Evolutionary conservation across 192 early-diverging fungal species (phyloP), one percentile per base, ranked within the genome.

Genomic region (Entophlyctis luteolus): DNA sequence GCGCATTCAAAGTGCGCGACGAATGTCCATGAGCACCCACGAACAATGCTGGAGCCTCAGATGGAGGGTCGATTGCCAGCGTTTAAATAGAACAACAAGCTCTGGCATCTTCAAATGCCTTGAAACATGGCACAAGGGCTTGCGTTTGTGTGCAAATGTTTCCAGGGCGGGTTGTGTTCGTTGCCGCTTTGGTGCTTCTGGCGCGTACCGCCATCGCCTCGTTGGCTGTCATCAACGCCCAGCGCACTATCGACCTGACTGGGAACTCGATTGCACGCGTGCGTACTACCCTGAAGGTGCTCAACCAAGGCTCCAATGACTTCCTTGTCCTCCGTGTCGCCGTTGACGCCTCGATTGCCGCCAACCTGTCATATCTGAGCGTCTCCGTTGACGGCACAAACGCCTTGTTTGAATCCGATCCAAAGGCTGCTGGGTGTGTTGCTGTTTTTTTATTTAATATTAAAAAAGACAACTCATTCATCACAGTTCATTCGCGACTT

Each of bases 221-320:
- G n/a, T n/a, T n/a, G n/a, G n/a, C n/a, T n/a, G n/a, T n/a, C n/a
- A n/a, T n/a, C 88, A 89, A 90, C 66, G 53, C 86, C 20, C 65
- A 83, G 50, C 84, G 87, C 25, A 75, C 77, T n/a, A 34, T 91
- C 34, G 88, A 91, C 57, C 70, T 89, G 12, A 79, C 80, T 8
- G 66, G 67, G 8, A 57, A 79, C 16, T 71, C 77, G 4, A 79
- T 78, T 29, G 77, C 76, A 23, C 75, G 72, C 23, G 77, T 80
- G 72, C 68, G 80, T 22, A 57, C 80, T 8, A 78, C 77, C 63
- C 68, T 84, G 12, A 72, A 80, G 1, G 70, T 82, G 6, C 59
- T 77, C n/a, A 81, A 80, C 36, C 69, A 62, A n/a, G 68, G 65
- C 53, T 48, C 57, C 10, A 60, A 69, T 34, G 63, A 71, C 25